Percentiles rank a stretch among this genome's conserved stretches.
These are phyloP conservation scores for Apodospora peruviana DNA, from an alignment of 495 filamentous ascomycete genomes.

Conservation along the genomic window DNA sequence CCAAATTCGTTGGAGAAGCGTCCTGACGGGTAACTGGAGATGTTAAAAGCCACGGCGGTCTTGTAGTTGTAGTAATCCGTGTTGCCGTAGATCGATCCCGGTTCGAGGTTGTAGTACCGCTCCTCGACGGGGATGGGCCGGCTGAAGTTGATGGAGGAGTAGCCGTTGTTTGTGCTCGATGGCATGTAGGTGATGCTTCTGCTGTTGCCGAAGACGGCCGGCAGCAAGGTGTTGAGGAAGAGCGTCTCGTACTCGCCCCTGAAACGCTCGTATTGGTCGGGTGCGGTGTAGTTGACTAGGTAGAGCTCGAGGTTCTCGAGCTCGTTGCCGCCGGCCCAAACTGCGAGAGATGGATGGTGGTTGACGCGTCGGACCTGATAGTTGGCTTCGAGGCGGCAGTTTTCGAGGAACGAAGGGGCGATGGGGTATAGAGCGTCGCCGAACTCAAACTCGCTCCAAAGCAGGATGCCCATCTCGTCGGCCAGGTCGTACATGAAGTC, in stretches of 20 bases:
- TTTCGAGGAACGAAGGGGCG: conserved; percentile 51
- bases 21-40: conserved; percentile 51
- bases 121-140: conserved; percentile 53
- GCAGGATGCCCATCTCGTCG: conserved; percentile 58
- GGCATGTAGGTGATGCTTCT: conserved; percentile 64
- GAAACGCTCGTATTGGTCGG: conserved; percentile 38
- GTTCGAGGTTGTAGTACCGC: conserved; percentile 54
- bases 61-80: conserved; percentile 69
- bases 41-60: conserved; percentile 50
- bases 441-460: conserved; percentile 68
- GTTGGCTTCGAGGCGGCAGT: conserved; percentile 50
- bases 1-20: conserved; percentile 67
- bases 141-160: conserved; percentile 51
- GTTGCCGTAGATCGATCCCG: conserved; percentile 57
- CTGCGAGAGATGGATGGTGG: conserved; percentile 61
- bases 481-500: conserved; percentile 67
- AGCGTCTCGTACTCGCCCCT: conserved; percentile 55
- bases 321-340: conserved; percentile 67
- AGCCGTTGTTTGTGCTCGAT: conserved; percentile 63
- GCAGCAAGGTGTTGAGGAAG: conserved; percentile 55
- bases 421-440: conserved; percentile 60
- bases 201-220: conserved; percentile 58
- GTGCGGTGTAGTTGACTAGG: conserved; percentile 38
- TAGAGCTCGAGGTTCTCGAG: conserved; percentile 53
- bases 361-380: conserved; percentile 61